A percentile compares a stretch with the other conserved stretches of the same genome.
Conservation (phyloP, 495 filamentous ascomycete genomes). For the Amphirosellinia nigrospora region DNA sequence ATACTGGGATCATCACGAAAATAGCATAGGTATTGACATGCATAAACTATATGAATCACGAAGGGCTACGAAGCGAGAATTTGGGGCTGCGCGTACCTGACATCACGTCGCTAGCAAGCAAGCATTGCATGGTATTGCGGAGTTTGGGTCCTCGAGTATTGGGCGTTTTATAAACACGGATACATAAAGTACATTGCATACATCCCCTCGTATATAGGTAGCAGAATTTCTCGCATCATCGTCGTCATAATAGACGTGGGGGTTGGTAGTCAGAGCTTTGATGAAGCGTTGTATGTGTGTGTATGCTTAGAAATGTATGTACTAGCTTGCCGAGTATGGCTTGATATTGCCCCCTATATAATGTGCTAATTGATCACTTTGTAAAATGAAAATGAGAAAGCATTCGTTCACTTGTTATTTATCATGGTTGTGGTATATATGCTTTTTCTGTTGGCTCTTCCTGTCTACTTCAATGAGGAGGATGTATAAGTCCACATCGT, state of each 20-base stretch:
- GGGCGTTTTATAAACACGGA: background rate
- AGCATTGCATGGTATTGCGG: background rate
- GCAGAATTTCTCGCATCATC: conserved; percentile 3
- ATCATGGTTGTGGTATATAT: background rate
- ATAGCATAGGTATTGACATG: background rate
- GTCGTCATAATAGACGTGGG: background rate
- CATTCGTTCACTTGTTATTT: background rate
- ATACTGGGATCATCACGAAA: background rate
- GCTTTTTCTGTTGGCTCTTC: background rate
- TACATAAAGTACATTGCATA: background rate
- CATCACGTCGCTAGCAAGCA: conserved; percentile 17
- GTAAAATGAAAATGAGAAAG: background rate
- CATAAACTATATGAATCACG: conserved; percentile 18
- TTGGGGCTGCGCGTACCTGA: background rate
- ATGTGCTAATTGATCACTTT: background rate
- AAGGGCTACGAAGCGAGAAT: conserved; percentile 27
- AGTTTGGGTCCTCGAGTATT: background rate
- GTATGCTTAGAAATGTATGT: background rate
- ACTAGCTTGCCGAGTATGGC: background rate
- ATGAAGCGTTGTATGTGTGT: background rate
- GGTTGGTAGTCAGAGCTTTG: background rate
- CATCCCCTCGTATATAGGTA: background rate
- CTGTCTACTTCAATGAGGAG: too few relatives aligned
- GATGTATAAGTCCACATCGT: too few relatives aligned
- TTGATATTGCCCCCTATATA: background rate